phyloP scores from a whole-genome alignment of 345 rosid species.

The Boechera divaricarpa region DNA sequence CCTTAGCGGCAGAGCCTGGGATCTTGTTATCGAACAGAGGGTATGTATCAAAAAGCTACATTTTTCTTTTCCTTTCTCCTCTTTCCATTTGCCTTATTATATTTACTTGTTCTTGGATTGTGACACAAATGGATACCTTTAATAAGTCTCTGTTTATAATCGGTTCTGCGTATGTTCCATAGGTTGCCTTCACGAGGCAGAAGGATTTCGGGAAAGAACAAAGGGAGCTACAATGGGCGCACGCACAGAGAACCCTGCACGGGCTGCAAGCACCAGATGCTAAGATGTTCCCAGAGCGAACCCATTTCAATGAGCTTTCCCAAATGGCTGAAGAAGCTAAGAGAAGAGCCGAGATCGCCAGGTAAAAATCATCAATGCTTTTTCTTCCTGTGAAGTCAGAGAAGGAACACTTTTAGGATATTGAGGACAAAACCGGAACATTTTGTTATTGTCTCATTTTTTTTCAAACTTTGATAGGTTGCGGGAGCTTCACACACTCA shows the following conservation, averaged over 20 bases:
- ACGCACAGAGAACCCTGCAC: conserved; percentile 96
- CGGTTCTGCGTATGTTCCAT: conserved; percentile 3
- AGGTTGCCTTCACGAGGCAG: conserved; percentile 98
- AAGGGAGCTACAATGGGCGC: conserved; percentile 99
- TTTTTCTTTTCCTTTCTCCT: not conserved
- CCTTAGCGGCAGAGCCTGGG: conserved; percentile 98
- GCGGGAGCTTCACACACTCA: conserved; percentile 92
- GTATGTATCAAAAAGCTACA: conserved; percentile 49
- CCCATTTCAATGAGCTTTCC: conserved; percentile 86
- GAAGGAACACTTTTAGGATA: not conserved
- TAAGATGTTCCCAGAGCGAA: conserved; percentile 85
- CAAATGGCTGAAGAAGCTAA: conserved; percentile 99
- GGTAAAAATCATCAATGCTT: conserved; percentile 49
- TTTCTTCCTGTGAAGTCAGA: conserved; percentile 9
- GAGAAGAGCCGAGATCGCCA: conserved; percentile 96
- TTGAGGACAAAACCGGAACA: not conserved
- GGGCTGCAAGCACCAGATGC: conserved; percentile 95
- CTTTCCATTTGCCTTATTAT: not conserved
- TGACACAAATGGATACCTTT: not conserved
- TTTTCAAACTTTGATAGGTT: conserved; percentile 54
- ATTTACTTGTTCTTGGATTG: conserved; percentile 8
- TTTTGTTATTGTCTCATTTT: conserved; percentile 22
- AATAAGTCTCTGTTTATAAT: not conserved
- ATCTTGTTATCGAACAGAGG: conserved; percentile 98
- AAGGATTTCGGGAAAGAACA: conserved; percentile 98